These are phyloP conservation scores for Stemphylium beticola DNA, from an alignment of 2,329 filamentous ascomycete genomes.

Conservation along the genomic window DNA sequence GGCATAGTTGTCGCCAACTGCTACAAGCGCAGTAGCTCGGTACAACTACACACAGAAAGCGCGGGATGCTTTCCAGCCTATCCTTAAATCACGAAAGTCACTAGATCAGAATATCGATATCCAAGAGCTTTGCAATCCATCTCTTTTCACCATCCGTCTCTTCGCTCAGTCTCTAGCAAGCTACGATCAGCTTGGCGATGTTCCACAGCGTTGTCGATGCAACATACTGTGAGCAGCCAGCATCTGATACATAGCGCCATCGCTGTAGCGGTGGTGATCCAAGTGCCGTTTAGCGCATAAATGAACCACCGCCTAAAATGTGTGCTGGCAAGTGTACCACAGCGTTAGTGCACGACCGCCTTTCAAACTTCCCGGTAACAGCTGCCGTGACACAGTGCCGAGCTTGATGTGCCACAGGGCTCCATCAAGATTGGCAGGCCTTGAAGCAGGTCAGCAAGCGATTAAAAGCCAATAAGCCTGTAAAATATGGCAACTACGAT, in stretches of 20 bases:
- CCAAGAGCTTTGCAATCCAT: not conserved
- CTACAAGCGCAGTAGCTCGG: not conserved
- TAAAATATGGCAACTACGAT: slow-evolving; percentile 6
- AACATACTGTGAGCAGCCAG: slow-evolving; percentile 7
- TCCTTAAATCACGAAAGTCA: not conserved
- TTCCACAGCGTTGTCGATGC: slow-evolving; percentile 4
- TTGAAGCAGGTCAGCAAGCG: slow-evolving; percentile 2
- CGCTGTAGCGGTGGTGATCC: slow-evolving; percentile 1
- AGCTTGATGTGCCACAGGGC: slow-evolving; percentile 26
- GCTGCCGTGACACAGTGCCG: slow-evolving; percentile 25
- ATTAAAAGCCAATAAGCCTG: not conserved
- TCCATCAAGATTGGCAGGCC: slow-evolving; percentile 2
- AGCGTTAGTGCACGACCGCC: slow-evolving; percentile 7
- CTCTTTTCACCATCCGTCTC: not conserved
- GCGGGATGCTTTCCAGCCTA: not conserved
- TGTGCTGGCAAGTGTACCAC: slow-evolving; percentile 39
- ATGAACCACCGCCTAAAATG: slow-evolving; percentile 4
- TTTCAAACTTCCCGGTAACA: slow-evolving; percentile 24
- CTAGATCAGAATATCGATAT: not conserved
- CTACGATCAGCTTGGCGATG: not conserved
- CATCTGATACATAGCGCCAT: slow-evolving; percentile 15
- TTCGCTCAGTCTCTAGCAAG: not conserved
- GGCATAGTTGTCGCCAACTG: not conserved
- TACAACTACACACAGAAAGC: not conserved
- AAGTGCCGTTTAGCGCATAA: not conserved